Evolutionary conservation across 2,329 filamentous ascomycete species (phyloP), one percentile per base, ranked within the genome.

Genomic region (Penicillium sp.): DNA sequence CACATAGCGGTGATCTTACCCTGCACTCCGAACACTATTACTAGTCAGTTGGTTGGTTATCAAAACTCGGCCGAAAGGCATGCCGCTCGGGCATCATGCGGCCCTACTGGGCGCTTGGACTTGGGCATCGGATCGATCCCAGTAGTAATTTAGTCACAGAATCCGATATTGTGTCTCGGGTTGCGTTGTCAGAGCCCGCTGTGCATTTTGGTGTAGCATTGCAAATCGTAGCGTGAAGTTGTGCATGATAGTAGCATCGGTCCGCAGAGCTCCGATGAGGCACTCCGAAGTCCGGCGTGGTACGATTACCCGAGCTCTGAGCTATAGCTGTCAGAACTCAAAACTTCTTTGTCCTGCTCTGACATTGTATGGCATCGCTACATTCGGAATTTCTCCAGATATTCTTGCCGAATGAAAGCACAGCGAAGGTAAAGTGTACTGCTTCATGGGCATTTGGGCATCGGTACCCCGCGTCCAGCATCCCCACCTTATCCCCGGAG

Each of bases 1-100:
- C 34, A 36, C n/a, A n/a, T n/a, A 14, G 34, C 34, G 13, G n/a
- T n/a, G 34, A n/a, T 36, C 34, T 52, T 52, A 57, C 55, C 48
- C 55, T 32, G 39, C 52, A 57, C 43, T 57, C 55, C n/a, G 39
- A 51, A 24, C 57, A 55, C 57, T 60, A 79, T 36, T 27, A 2
- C 31, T 21, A 14, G 14, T 44, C 27, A 44, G 24, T 27, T 4
- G 16, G 9, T 24, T 5, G 24, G 24, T n/a, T 14, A 10, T 21
- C 22, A 2, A 16, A n/a, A 45, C 29, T 24, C 2, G 27, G 24
- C 45, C 21, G 10, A n/a, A 31, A 5, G 10, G 3, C 14, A 29
- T 44, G 32, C 43, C 43, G 43, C 43, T 44, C 24, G 24, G 27
- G 16, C n/a, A 5, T 44, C 27, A 31, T 44, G 43, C 27, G 43